Evolutionary conservation across 208 protist species (phyloP).

Genomic region (Leishmania tarentolae): DNA sequence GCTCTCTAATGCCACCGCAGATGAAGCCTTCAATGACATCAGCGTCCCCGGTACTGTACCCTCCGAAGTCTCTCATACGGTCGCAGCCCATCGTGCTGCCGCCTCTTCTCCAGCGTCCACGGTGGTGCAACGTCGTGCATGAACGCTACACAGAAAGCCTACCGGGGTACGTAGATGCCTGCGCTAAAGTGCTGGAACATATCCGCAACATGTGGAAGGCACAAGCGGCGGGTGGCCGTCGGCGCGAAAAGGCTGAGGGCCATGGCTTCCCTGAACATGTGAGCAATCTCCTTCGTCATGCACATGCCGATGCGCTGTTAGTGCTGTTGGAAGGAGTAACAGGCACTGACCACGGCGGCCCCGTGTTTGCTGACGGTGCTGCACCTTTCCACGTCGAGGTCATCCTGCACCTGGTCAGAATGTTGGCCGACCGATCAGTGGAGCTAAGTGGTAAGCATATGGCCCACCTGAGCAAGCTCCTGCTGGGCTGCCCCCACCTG

Average conservation of each 20-base stretch:
- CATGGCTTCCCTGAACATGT: not conserved
- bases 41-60: not conserved
- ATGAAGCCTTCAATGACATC: not conserved
- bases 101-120: not conserved
- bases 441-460: slow-evolving; percentile 21
- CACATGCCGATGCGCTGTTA: slow-evolving; percentile 53
- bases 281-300: not conserved
- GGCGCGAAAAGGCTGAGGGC: not conserved
- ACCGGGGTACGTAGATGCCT: slow-evolving; percentile 8
- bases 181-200: not conserved
- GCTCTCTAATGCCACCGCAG: not conserved
- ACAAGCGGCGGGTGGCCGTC: not conserved
- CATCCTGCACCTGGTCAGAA: slow-evolving; percentile 5
- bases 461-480: slow-evolving; percentile 23
- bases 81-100: not conserved
- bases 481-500: slow-evolving; percentile 3
- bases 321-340: slow-evolving; percentile 43
- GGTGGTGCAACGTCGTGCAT: slow-evolving; percentile 9
- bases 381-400: not conserved
- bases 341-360: not conserved
- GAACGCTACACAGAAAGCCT: not conserved
- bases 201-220: not conserved
- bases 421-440: not conserved
- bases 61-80: not conserved
- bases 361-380: not conserved